Conservation (phyloP, 805 yeast genomes). For the Candida caryicola region DNA sequence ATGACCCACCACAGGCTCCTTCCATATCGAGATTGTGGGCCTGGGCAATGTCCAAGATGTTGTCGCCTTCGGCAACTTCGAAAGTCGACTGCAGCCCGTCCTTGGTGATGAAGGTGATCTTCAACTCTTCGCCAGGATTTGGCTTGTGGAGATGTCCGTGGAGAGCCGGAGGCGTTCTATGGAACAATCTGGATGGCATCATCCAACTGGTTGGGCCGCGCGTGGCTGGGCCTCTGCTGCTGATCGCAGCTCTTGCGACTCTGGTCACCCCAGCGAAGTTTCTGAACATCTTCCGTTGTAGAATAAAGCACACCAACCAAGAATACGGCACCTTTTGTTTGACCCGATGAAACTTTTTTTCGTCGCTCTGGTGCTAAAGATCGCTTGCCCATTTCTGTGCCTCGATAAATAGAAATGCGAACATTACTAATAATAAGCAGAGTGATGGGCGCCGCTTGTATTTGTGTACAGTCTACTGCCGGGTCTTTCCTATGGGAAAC, state of each 20-base stretch:
- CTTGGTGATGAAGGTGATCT: constrained; percentile 83
- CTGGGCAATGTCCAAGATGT: constrained; percentile 90
- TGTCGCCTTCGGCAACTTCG: constrained; percentile 92
- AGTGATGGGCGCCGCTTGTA: no score
- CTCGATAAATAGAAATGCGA: neutral
- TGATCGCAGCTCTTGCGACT: neutral
- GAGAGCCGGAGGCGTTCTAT: constrained; percentile 15
- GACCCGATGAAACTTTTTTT: no score
- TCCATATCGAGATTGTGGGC: constrained; percentile 93
- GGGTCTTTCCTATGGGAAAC: no score
- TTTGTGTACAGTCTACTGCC: no score
- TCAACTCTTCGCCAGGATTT: constrained; percentile 84
- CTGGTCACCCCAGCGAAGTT: neutral
- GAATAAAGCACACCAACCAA: no score
- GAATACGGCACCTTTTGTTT: no score
- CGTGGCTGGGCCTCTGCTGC: neutral
- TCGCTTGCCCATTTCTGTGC: no score
- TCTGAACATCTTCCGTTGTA: neutral
- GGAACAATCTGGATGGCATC: constrained; percentile 13
- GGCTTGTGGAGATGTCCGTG: constrained; percentile 94
- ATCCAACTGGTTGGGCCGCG: neutral
- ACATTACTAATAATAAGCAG: neutral
- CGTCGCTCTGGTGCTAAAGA: no score
- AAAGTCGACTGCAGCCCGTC: constrained; percentile 80
- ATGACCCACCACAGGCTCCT: constrained; percentile 97